Evolutionary conservation across 2,329 filamentous ascomycete genomes (phyloP).

Genomic region (Pseudocercospora pini-densiflorae): DNA sequence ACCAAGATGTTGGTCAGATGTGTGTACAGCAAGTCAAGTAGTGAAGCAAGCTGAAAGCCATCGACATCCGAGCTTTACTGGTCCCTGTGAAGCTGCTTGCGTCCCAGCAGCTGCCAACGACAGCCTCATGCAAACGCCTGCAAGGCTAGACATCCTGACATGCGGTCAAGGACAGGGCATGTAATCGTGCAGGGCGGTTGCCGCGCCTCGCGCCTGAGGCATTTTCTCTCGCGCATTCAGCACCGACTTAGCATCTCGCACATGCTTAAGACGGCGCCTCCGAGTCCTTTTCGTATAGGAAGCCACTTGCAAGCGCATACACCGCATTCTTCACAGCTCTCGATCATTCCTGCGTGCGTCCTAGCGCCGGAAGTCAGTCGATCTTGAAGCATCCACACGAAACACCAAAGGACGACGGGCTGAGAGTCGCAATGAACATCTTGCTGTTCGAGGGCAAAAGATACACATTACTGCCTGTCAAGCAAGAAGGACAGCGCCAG

Average conservation of each 20-base stretch:
- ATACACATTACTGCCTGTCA: not conserved
- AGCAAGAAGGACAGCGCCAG: not conserved
- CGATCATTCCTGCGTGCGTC: not conserved
- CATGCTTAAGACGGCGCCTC: not conserved
- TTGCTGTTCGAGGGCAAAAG: not conserved
- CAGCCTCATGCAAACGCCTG: constrained; percentile 1
- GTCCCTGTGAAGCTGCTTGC: not conserved
- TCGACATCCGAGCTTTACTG: not conserved
- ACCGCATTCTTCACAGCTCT: not conserved
- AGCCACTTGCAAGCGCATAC: not conserved
- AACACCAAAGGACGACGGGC: not conserved
- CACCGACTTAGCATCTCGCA: not conserved
- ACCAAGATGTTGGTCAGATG: not conserved
- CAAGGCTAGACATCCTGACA: not conserved
- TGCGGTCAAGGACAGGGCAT: not conserved
- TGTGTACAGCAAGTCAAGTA: not conserved
- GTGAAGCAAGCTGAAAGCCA: not conserved
- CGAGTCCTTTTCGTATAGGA: not conserved
- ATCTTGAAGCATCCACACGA: not conserved
- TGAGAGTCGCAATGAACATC: not conserved
- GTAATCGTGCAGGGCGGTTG: not conserved
- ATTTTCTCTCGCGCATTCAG: not conserved
- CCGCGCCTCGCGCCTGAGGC: not conserved
- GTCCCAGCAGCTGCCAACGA: not conserved
- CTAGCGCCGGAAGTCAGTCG: not conserved